Evolutionary conservation across 202 grass and related monocot genomes (phyloP), one percentile per base, ranked within the genome.

Genomic region (Panicum virgatum): DNA sequence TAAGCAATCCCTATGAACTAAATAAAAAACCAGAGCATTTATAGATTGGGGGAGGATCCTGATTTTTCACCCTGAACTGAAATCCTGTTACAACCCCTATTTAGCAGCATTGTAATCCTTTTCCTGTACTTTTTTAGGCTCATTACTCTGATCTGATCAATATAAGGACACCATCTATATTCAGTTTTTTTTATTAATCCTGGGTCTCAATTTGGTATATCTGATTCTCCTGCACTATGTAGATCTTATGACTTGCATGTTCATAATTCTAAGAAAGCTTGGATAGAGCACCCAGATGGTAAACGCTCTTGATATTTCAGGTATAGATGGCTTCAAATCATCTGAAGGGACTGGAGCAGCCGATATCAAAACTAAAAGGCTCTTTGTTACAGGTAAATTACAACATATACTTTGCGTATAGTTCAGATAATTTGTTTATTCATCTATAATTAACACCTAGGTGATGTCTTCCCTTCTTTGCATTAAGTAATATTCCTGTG

Each of bases 321-420:
- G 82, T 83, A 38, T 81, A 54, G 61, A 81, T 75, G 77, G 23
- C 47, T 48, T 59, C 66, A 87, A 82, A 69, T 90, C 79, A 29
- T 93, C 85, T 76, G 83, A 89, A 85, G 75, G 76, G 84, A 88
- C 72, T 85, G 45, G 69, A 43, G 22, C 27, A 5, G 34, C 78
- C n/a, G 72, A 87, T 73, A 76, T 96, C 22, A 99, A 87, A 89
- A 94, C 91, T 42, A 99, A 94, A 93, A 90, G 96, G 75, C 89
- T 99, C 66, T 99, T 99, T 84, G 91, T 99, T 67, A 99, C 93
- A 76, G 93, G 96, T 99, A 83, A 96, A 45, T 12, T 46, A 72
- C 29, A 53, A 53, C 29, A 7, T n/a, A 52, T 52, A 72, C 45
- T 51, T 29, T 69, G 2, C 68, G 42, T 66, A 16, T 16, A 68